Evolutionary conservation across 257 asterid genomes (phyloP), one percentile per base, ranked within the genome.

Genomic region (Solanum habrochaites): DNA sequence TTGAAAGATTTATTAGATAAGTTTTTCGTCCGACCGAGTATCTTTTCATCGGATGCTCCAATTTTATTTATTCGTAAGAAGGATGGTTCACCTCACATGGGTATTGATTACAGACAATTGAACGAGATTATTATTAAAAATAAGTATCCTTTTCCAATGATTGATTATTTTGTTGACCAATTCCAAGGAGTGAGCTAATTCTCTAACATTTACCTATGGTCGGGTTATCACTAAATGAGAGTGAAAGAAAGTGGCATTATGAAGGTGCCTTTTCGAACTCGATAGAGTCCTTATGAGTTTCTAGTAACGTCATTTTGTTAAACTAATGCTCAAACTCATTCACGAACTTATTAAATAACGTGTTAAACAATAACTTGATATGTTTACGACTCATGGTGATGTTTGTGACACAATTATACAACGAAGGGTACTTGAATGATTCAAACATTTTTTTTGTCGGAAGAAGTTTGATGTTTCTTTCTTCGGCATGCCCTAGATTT

Each of bases 401-500:
- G 62, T 52, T 62, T 62, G 15, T 62, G 27, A 11, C 31, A n/a
- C 29, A 62, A n/a, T 62, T 62, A 62, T 62, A 4, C 16, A 35
- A 52, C 58, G 86, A 89, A 43, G 98, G 97, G 27, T 94, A 52
- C 88, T 92, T 94, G 13, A 89, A 89, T 78, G 86, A 78, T 80
- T 92, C 97, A 12, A 95, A 84, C 85, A n/a, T 92, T 94, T 90
- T 90, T 66, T 92, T 87, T 90, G 83, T 9, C 77, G 70, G 15
- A 83, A 90, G 43, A 89, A 78, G 90, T 92, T 94, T 82, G 95
- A 93, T 52, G 14, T 83, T 25, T 86, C 91, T 47, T 86, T 89
- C 78, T 96, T 94, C 29, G 93, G 90, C 92, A 92, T 87, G 95
- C 92, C 52, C 94, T 95, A 15, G 90, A 89, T 15, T 21, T 95